Conservation (phyloP, 768 basidiomycete species). For the Albatrellus ellisii region DNA sequence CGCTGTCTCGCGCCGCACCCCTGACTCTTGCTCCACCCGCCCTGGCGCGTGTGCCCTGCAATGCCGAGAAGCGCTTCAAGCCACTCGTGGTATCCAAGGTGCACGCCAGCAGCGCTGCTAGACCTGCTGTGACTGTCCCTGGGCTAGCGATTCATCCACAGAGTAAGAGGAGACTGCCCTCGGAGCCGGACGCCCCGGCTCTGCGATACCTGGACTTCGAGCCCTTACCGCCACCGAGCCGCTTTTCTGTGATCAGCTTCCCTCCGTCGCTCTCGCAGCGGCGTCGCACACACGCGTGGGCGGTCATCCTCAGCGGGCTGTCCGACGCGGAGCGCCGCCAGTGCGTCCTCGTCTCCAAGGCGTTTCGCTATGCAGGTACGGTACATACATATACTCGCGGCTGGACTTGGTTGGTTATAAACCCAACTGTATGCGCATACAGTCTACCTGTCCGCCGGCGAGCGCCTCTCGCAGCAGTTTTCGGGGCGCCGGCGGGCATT, state of each 20-base stretch:
- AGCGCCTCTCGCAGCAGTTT: conserved; percentile 33
- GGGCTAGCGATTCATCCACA: neutral
- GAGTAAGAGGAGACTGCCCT: neutral
- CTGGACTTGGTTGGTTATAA: no score
- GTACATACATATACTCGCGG: no score
- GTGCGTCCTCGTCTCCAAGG: conserved; percentile 42
- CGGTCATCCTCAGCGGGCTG: conserved; percentile 40
- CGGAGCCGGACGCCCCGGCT: neutral
- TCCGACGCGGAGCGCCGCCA: conserved; percentile 27
- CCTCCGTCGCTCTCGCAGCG: conserved; percentile 50
- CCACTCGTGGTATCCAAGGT: conserved; percentile 18
- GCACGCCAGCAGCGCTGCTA: no score
- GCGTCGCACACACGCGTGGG: conserved; percentile 36
- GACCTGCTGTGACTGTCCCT: conserved; percentile 3
- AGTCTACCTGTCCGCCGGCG: conserved; percentile 54
- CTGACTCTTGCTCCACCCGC: neutral
- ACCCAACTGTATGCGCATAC: no score
- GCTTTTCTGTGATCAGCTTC: conserved; percentile 31
- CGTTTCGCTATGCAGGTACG: conserved; percentile 52
- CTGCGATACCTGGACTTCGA: conserved; percentile 26
- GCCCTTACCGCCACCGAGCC: conserved; percentile 5
- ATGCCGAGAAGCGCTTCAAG: conserved; percentile 16
- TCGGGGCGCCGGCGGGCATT: conserved; percentile 33
- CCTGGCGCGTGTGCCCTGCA: neutral
- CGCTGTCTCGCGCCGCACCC: no score